phyloP scores from a whole-genome alignment of 2,329 filamentous ascomycete genomes.

The Nakataea oryzae region DNA sequence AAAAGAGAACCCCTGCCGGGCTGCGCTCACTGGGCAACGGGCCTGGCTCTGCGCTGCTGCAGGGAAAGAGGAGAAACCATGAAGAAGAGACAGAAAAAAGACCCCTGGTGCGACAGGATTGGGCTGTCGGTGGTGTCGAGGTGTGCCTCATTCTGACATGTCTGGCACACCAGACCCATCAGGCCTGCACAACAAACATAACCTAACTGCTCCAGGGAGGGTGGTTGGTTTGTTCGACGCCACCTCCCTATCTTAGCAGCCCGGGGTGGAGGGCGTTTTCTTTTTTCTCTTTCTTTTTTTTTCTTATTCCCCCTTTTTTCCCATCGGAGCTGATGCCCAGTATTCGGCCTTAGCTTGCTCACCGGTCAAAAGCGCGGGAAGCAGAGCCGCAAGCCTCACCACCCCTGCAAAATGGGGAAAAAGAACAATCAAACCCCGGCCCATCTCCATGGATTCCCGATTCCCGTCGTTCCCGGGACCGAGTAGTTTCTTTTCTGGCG shows the following conservation, averaged over 20 bases:
- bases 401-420: neutral
- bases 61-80: no score
- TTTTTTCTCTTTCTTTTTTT: neutral
- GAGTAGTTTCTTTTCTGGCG: no score
- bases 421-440: neutral
- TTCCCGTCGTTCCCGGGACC: neutral
- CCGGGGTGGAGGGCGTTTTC: neutral
- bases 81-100: no score
- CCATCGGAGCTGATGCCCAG: neutral
- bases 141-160: neutral
- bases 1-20: no score
- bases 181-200: neutral
- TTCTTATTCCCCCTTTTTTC: neutral
- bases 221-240: neutral
- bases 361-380: neutral
- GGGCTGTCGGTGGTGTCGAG: neutral
- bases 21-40: neutral
- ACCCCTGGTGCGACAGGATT: neutral
- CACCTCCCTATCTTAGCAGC: no score
- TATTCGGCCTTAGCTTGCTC: neutral
- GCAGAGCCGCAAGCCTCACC: neutral
- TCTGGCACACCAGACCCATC: neutral
- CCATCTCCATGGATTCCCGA: neutral
- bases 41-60: neutral
- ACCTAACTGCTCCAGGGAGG: no score